phyloP scores from a whole-genome alignment of 2,329 filamentous ascomycete species.

The Colletotrichum lupini region DNA sequence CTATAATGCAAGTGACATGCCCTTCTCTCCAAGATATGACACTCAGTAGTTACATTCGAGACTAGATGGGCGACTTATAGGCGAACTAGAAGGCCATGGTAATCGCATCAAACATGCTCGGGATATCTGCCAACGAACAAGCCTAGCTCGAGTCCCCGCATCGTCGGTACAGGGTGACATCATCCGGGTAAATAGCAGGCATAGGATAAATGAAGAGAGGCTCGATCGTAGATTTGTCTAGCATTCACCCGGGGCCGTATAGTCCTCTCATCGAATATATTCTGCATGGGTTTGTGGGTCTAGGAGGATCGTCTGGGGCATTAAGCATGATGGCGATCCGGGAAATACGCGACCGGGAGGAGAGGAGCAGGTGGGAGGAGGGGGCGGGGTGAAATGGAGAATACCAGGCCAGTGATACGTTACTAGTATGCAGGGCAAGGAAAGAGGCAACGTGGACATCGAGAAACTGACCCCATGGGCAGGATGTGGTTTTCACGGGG shows the following conservation, averaged over 20 bases:
- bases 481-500: neutral
- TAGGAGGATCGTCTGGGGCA: neutral
- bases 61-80: neutral
- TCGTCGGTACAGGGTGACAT: neutral
- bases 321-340: neutral
- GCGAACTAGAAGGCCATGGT: neutral
- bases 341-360: neutral
- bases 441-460: neutral
- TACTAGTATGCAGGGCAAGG: neutral
- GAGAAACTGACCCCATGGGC: neutral
- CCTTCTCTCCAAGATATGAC: too few relatives aligned
- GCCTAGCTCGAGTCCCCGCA: slow-evolving; percentile 5
- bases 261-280: neutral
- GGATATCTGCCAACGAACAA: neutral
- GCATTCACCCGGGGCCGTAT: neutral
- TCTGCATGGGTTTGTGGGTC: neutral
- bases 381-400: neutral
- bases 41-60: neutral
- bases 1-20: too few relatives aligned
- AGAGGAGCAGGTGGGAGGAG: neutral
- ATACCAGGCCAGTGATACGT: neutral
- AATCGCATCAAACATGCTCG: neutral
- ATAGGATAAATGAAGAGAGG: neutral
- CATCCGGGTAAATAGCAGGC: slow-evolving; percentile 3
- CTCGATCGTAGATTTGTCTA: neutral